Conservation (phyloP, 1,139 yeast species). For the Martiniozyma asiatica region DNA sequence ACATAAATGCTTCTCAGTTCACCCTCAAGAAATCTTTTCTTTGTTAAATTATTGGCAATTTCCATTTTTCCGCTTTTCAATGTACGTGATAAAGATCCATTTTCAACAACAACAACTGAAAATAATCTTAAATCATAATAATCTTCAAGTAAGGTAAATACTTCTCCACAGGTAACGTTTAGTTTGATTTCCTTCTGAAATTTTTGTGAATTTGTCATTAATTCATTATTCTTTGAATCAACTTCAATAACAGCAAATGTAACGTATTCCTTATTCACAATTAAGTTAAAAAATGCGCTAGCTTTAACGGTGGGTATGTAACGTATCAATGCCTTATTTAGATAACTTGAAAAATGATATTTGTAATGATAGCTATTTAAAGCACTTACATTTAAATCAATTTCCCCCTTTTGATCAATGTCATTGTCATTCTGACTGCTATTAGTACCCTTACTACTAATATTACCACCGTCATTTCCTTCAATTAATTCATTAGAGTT, state of each 20-base stretch:
- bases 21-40: slow-evolving; percentile 70
- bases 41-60: slow-evolving; percentile 88
- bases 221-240: slow-evolving; percentile 35
- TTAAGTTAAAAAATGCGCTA: slow-evolving; percentile 83
- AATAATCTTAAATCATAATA: slow-evolving; percentile 69
- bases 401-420: too few species aligned
- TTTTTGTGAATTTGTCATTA: slow-evolving; percentile 27
- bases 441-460: too few species aligned
- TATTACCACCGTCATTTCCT: too few species aligned
- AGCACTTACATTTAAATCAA: slow-evolving; percentile 6
- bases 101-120: slow-evolving; percentile 72
- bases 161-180: slow-evolving; percentile 64
- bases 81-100: slow-evolving; percentile 75
- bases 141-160: slow-evolving; percentile 56
- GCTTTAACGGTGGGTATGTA: slow-evolving; percentile 78
- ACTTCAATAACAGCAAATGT: slow-evolving; percentile 87
- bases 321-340: slow-evolving; percentile 73
- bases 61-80: slow-evolving; percentile 78
- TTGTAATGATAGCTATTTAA: slow-evolving; percentile 24
- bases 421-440: too few species aligned
- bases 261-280: slow-evolving; percentile 72
- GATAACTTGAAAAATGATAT: slow-evolving; percentile 78
- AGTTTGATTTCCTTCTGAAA: slow-evolving; percentile 30
- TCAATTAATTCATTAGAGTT: too few species aligned
- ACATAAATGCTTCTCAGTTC: slow-evolving; percentile 65